Base-by-base conservation (phyloP, 2,329 filamentous ascomycete genomes). In the Aspergillus tanneri region DNA sequence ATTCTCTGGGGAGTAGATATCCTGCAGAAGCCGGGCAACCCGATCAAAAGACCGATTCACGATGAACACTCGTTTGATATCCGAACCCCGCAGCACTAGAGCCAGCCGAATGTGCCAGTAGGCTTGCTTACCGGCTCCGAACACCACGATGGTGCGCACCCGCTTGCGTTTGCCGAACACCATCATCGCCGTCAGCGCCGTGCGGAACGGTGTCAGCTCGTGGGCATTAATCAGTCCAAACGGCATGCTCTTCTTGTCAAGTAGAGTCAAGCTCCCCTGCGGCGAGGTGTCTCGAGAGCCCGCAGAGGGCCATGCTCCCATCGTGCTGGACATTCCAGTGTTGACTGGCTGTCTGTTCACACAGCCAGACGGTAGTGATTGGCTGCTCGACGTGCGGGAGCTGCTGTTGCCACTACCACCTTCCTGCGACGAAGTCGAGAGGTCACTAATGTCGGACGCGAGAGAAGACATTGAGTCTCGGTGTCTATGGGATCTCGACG, bases 81-180 rank as follows among this genome's bases (percentile, higher is more conserved):
- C 88, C 37, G 73, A 62, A 0, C 77, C 76, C 1, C 80, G 86
- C 23, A 77, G 62, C 41, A 93, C 77, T 54, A 97, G 78, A 0
- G 91, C 86, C 4, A 97, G 79, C 1, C 90, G 85, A 35, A 95
- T 83, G 66, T 96, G 92, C 91, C 91, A 97, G 73, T 92, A 95
- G 10, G 92, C 92, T 73, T 96, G 91, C 58, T 86, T 84, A 37
- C 92, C 92, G 25, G 87, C 85, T 19, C 92, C 92, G 66, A 96
- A 97, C 44, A 95, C 86, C 11, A 86, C 85, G 9, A 96, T 65
- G 11, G 85, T 88, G 63, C 86, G 84, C 34, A 95, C 85, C 22
- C 80, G 79, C 46, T 80, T 75, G 47, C 92, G 87, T 60, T 69
- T 79, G 62, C 82, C 81, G 14, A 86, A 75, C 56, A 86, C 74